Base-by-base conservation (phyloP, 2,329 filamentous ascomycete species). In the Graphilbum fragrans region DNA sequence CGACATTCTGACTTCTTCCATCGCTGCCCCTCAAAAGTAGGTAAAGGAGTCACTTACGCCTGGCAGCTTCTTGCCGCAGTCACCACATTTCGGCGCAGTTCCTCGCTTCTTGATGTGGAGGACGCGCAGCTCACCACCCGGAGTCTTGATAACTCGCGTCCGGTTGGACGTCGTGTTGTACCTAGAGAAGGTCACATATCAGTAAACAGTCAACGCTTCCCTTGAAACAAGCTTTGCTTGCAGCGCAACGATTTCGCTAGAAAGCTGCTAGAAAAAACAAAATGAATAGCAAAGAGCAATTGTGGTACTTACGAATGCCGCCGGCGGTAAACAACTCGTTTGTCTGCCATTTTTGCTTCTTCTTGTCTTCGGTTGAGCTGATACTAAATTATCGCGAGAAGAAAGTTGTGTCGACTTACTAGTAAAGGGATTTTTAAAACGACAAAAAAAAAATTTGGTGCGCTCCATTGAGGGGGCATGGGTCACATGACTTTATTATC, bases 21-120 rank as follows among this genome's bases (percentile, higher is more conserved):
- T n/a, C n/a, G n/a, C n/a, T n/a, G n/a, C n/a, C n/a, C n/a, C n/a
- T n/a, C n/a, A n/a, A n/a, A n/a, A n/a, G n/a, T n/a, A n/a, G n/a
- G n/a, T n/a, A n/a, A n/a, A n/a, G n/a, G n/a, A n/a, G n/a, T n/a
- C n/a, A 93, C 87, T 83, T 86, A 98, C 88, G 69, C 92, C 92
- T 64, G 86, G 80, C 61, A 98, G 83, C 77, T 96, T 96, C 74
- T 79, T 80, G 63, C 92, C 92, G 65, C 93, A 98, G 78, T 98
- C 92, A 78, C 93, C 86, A 67, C 92, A 98, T 79, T 98, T 98
- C 64, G 92, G 92, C 53, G 88, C 84, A 65, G 87, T 94, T 58
- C 88, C 92, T 67, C 82, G 85, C 86, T 98, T 98, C 85, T 96
- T 96, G 77, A 95, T 88, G 82, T 98, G 90, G 59, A 96, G 84